Percentiles rank a stretch among this genome's conserved stretches.
Evolutionary conservation across 2,329 filamentous ascomycete species (phyloP).

Genomic region (Zymoseptoria crescenta): DNA sequence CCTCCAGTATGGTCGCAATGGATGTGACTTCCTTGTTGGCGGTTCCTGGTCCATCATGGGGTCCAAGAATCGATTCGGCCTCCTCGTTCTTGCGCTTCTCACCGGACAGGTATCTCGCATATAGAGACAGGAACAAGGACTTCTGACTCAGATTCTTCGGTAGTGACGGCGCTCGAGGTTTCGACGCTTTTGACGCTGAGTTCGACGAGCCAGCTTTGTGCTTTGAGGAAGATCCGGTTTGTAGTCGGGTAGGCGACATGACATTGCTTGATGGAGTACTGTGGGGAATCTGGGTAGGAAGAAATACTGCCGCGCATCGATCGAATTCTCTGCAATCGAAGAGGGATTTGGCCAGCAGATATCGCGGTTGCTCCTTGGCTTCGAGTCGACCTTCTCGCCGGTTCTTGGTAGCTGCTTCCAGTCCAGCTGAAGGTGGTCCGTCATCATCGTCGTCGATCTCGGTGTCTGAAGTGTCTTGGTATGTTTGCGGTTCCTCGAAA

Average conservation of each 20-base stretch:
- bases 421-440: slow-evolving; percentile 16
- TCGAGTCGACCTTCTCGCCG: slow-evolving; percentile 68
- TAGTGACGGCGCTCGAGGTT: slow-evolving; percentile 5
- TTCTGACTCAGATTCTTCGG: slow-evolving; percentile 64
- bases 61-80: slow-evolving; percentile 92
- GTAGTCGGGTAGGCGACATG: slow-evolving; percentile 45
- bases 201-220: background rate
- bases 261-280: slow-evolving; percentile 26
- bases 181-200: slow-evolving; percentile 33
- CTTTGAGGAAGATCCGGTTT: slow-evolving; percentile 4
- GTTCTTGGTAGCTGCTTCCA: slow-evolving; percentile 53
- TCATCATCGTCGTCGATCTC: slow-evolving; percentile 28
- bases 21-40: slow-evolving; percentile 75
- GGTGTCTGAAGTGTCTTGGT: slow-evolving; percentile 46
- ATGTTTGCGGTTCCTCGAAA: slow-evolving; percentile 50
- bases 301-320: slow-evolving; percentile 78
- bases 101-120: slow-evolving; percentile 85
- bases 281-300: slow-evolving; percentile 54
- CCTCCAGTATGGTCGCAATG: slow-evolving; percentile 67
- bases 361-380: slow-evolving; percentile 69
- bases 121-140: slow-evolving; percentile 83
- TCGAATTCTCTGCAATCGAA: slow-evolving; percentile 96
- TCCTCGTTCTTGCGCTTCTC: slow-evolving; percentile 97
- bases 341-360: slow-evolving; percentile 83
- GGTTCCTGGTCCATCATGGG: slow-evolving; percentile 76